Conservation (phyloP, 202 grass and related monocot species). For the Sporobolus alterniflorus region DNA sequence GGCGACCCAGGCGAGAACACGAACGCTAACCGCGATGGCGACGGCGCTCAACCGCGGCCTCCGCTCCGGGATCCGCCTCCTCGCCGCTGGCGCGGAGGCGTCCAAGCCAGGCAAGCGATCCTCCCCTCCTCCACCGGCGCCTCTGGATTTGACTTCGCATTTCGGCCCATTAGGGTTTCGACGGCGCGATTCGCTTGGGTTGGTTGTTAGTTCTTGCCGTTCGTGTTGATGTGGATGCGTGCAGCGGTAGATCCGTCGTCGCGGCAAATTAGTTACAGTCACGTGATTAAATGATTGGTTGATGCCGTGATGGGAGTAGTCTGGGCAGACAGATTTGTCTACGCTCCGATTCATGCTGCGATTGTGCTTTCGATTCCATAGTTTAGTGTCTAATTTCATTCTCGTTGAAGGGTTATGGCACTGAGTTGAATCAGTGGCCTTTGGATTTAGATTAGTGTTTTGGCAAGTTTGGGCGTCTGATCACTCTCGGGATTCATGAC, state of each 20-base stretch:
- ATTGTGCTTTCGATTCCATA: neutral
- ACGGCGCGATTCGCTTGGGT: neutral
- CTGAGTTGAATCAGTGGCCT: neutral
- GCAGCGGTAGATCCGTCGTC: conserved; percentile 21
- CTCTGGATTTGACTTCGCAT: neutral
- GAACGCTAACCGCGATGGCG: conserved; percentile 37
- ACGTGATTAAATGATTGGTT: neutral
- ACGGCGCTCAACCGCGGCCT: conserved; percentile 58
- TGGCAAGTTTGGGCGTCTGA: neutral
- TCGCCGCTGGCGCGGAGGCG: conserved; percentile 48
- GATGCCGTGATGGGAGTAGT: neutral
- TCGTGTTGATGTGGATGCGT: neutral
- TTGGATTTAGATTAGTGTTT: neutral
- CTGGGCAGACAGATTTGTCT: neutral
- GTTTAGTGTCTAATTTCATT: too few relatives aligned
- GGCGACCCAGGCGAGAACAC: conserved; percentile 36
- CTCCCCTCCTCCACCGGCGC: neutral
- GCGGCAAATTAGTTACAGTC: neutral
- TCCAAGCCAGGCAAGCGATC: conserved; percentile 57
- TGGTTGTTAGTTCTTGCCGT: neutral
- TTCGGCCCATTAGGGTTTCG: conserved; percentile 20
- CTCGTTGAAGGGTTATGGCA: neutral
- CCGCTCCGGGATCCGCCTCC: conserved; percentile 53
- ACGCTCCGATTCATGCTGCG: neutral
- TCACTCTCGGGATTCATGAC: neutral